These are phyloP conservation scores for Gentiana dahurica DNA, from an alignment of 257 asterid genomes.

Conservation along the genomic window DNA sequence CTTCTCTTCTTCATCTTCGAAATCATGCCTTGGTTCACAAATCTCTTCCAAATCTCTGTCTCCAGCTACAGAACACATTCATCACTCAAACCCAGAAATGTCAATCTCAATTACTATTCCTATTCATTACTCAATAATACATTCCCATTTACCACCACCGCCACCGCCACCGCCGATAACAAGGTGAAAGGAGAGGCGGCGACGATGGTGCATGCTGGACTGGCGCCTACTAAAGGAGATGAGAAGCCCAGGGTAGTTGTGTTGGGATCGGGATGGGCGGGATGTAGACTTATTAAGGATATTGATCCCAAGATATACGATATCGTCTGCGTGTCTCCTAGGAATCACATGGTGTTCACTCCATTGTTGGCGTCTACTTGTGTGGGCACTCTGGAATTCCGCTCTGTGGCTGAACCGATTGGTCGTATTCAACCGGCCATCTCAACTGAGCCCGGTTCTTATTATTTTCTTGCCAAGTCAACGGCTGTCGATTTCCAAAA, in stretches of 20 bases:
- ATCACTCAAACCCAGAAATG: conserved; percentile 9
- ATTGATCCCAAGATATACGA: conserved; percentile 65
- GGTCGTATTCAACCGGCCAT: conserved; percentile 94
- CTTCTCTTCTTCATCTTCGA: not conserved
- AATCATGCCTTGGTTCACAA: conserved; percentile 77
- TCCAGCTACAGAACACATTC: conserved; percentile 24
- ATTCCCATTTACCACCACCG: conserved; percentile 34
- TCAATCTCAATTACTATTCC: conserved; percentile 21
- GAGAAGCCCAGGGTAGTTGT: conserved; percentile 95
- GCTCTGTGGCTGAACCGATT: conserved; percentile 95
- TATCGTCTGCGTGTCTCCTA: conserved; percentile 80
- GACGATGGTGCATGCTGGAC: conserved; percentile 23
- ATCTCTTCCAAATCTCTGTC: conserved; percentile 43
- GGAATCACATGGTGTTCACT: conserved; percentile 97
- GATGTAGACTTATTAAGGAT: conserved; percentile 84
- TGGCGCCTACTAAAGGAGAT: conserved; percentile 57
- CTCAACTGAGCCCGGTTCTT: conserved; percentile 81
- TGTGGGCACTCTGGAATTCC: conserved; percentile 96
- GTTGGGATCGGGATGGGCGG: conserved; percentile 97
- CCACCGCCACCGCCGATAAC: not conserved
- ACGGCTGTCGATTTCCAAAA: conserved; percentile 57
- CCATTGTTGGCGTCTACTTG: conserved; percentile 97
- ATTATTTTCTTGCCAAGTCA: conserved; percentile 80
- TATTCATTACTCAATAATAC: conserved; percentile 21
- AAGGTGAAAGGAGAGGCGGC: not conserved